Conservation (phyloP, 2,329 filamentous ascomycete genomes). For the Colletotrichum lupini region DNA sequence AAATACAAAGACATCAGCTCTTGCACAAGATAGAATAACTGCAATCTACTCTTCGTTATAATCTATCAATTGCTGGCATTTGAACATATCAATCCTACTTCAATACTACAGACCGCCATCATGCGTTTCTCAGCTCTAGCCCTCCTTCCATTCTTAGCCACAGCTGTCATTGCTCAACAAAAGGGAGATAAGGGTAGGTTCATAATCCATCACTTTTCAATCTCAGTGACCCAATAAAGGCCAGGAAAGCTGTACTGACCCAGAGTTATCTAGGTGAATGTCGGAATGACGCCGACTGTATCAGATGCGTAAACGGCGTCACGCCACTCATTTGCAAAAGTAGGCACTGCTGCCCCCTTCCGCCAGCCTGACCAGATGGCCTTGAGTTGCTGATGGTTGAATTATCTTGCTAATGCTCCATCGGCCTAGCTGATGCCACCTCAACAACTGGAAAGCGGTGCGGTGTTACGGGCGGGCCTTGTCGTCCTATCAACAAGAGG, state of each 20-base stretch:
- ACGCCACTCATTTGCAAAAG: constrained; percentile 19
- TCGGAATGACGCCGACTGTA: not conserved
- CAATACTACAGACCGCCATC: not conserved
- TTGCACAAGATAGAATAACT: no score
- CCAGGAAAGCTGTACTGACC: not conserved
- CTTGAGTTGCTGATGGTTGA: no score
- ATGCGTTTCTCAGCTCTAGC: not conserved
- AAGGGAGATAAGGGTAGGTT: not conserved
- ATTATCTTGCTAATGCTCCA: not conserved
- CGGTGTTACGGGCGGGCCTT: not conserved
- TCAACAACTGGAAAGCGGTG: not conserved
- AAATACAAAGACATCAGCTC: no score
- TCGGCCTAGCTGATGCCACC: not conserved
- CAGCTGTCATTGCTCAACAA: constrained; percentile 2
- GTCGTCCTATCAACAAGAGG: not conserved
- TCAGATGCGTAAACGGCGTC: not conserved
- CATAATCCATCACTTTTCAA: fast-evolving
- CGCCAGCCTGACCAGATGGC: no score
- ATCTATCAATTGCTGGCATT: not conserved
- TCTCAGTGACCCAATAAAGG: fast-evolving
- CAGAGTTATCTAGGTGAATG: not conserved
- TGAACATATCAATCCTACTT: not conserved
- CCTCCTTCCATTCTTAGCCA: not conserved
- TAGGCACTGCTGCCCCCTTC: not conserved
- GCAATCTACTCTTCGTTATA: no score